Evolutionary conservation across 495 filamentous ascomycete species (phyloP).

Genomic region (Usnea hakonensis): DNA sequence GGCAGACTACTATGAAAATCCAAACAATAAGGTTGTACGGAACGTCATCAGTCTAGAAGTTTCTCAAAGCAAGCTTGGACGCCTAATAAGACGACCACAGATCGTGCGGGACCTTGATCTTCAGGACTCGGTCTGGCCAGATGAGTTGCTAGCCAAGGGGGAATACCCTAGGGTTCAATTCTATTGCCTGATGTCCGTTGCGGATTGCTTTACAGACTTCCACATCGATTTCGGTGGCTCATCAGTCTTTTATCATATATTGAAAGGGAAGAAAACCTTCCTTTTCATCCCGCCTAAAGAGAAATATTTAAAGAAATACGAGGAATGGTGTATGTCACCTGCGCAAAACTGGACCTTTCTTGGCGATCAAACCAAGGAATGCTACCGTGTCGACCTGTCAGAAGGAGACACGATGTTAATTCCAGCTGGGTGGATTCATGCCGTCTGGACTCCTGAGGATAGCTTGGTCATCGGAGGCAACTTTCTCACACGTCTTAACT

Average conservation of each 20-base stretch:
- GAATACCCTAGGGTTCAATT: slow-evolving; percentile 60
- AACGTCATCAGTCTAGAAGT: slow-evolving; percentile 76
- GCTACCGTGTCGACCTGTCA: slow-evolving; percentile 62
- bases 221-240: slow-evolving; percentile 77
- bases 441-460: slow-evolving; percentile 71
- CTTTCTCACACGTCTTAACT: slow-evolving; percentile 63
- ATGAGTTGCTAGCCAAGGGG: slow-evolving; percentile 48
- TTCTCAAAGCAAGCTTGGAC: slow-evolving; percentile 58
- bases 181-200: slow-evolving; percentile 72
- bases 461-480: slow-evolving; percentile 73
- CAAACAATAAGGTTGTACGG: slow-evolving; percentile 53
- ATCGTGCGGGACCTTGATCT: slow-evolving; percentile 66
- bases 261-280: slow-evolving; percentile 70
- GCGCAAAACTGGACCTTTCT: slow-evolving; percentile 65
- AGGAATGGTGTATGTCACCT: slow-evolving; percentile 68
- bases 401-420: slow-evolving; percentile 75
- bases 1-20: slow-evolving; percentile 69
- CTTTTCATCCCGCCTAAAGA: slow-evolving; percentile 72
- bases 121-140: slow-evolving; percentile 65
- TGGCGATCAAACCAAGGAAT: slow-evolving; percentile 61
- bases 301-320: slow-evolving; percentile 67
- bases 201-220: slow-evolving; percentile 73
- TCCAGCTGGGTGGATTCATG: slow-evolving; percentile 74
- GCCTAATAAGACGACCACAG: slow-evolving; percentile 59
- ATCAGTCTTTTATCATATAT: slow-evolving; percentile 70